Evolutionary conservation across 768 basidiomycete species (phyloP), one percentile per base, ranked within the genome.

Genomic region (Podaxis pistillaris): DNA sequence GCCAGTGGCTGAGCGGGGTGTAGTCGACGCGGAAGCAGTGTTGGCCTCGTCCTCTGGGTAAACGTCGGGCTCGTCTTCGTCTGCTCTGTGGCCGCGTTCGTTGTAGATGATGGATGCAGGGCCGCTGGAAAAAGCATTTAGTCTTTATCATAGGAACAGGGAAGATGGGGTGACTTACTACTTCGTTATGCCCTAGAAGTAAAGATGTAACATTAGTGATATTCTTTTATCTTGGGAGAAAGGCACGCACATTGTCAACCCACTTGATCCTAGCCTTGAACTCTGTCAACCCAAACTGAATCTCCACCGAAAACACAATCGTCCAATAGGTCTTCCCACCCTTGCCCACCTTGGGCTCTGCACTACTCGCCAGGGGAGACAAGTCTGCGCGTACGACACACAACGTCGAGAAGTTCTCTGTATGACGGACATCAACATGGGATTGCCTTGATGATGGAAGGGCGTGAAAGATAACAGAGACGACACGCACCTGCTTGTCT

Each of bases 211-310:
- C 19, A 51, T 54, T 37, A 57, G 28, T 26, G 50, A 36, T 46
- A 17, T 56, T 30, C 53, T 60, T 58, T 46, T n/a, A 52, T 36
- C 26, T n/a, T 15, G 13, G 41, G 3, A 8, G 28, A 40, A 3
- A 30, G 37, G 50, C 26, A 79, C 89, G 62, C 69, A 90, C 90
- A 68, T 89, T 86, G 68, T 92, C 89, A 55, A 86, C 81, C 90
- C 90, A 92, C 72, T 91, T 92, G 57, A 92, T 91, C 60, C 89
- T 81, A 6, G 90, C 90, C 70, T 79, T 88, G 76, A 93, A 93
- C 72, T 93, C 90, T 0, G 90, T 93, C 64, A 92, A 69, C 36
- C 90, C 90, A 63, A 93, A 92, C 69, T 91, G 90, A 59, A 93
- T 91, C 70, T 91, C 90, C 33, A 93, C 86, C 33, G 87, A 89